A percentile compares a stretch with the other conserved stretches of the same genome.
These are phyloP conservation scores for Aspergillus fijiensis DNA, from an alignment of 2,329 filamentous ascomycete species.

Conservation along the genomic window DNA sequence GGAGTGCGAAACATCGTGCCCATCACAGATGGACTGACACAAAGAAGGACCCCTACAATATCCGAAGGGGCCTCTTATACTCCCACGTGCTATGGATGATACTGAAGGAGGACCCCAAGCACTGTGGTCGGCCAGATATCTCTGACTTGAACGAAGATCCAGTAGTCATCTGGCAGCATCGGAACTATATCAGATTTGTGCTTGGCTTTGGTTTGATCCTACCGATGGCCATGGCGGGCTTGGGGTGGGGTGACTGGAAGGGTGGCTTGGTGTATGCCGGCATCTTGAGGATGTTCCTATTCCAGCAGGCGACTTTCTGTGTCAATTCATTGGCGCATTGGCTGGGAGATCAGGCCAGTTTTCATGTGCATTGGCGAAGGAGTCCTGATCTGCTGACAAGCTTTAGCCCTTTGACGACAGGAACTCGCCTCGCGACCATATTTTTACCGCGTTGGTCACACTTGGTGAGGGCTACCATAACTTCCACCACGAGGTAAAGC, in stretches of 20 bases:
- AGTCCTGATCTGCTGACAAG: neutral
- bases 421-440: constrained; percentile 82
- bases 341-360: constrained; percentile 65
- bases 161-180: constrained; percentile 6
- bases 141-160: constrained; percentile 6
- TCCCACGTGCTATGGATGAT: constrained; percentile 12
- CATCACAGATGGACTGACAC: constrained; percentile 15
- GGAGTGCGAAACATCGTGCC: constrained; percentile 9
- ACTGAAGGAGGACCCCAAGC: neutral
- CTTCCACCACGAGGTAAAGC: constrained; percentile 69
- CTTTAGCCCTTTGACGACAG: constrained; percentile 79
- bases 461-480: constrained; percentile 89
- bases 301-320: constrained; percentile 88
- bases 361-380: neutral
- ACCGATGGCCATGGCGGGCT: constrained; percentile 70
- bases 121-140: neutral
- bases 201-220: constrained; percentile 61
- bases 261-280: constrained; percentile 82
- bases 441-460: constrained; percentile 79
- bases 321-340: constrained; percentile 88
- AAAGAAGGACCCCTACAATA: constrained; percentile 8
- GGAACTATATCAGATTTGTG: constrained; percentile 1
- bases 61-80: constrained; percentile 2
- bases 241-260: constrained; percentile 75
- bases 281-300: constrained; percentile 80